Percentiles rank a stretch among this genome's conserved stretches.
These are phyloP conservation scores for Gossypium schwendimanii DNA, from an alignment of 441 rosid genomes.

Conservation along the genomic window DNA sequence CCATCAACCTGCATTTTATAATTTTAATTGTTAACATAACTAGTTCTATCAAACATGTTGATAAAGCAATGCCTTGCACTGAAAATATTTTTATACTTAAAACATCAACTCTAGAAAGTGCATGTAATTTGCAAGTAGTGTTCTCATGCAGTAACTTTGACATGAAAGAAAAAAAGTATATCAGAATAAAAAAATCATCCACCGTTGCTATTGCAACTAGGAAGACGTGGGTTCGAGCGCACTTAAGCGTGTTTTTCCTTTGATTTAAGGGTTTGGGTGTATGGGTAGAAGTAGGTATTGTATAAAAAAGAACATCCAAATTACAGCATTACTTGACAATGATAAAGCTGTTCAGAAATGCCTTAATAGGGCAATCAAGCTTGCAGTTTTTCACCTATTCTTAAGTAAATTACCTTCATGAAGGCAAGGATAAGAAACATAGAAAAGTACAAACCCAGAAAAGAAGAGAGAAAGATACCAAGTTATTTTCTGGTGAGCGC, in stretches of 20 bases:
- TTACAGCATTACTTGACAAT: not conserved
- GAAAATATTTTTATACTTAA: not conserved
- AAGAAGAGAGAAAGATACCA: constrained; percentile 7
- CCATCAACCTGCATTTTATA: constrained; percentile 36
- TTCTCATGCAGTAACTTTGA: not conserved
- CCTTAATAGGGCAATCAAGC: not conserved
- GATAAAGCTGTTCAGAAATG: not conserved
- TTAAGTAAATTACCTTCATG: not conserved
- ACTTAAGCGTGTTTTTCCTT: too few relatives aligned
- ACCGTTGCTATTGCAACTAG: too few relatives aligned
- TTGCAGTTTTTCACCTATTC: not conserved
- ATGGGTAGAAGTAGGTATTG: too few relatives aligned
- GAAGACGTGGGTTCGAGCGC: too few relatives aligned
- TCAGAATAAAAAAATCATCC: too few relatives aligned
- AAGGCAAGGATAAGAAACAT: not conserved
- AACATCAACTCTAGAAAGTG: not conserved
- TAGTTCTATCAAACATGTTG: not conserved
- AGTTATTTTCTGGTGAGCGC: constrained; percentile 4
- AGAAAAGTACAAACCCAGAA: not conserved
- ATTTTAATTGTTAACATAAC: not conserved
- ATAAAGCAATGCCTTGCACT: not conserved
- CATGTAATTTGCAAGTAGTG: not conserved
- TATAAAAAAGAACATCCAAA: too few relatives aligned
- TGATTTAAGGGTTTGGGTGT: too few relatives aligned
- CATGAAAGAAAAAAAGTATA: not conserved